Conservation (phyloP, 176 grass and related monocot species). For the Microstegium vimineum region DNA sequence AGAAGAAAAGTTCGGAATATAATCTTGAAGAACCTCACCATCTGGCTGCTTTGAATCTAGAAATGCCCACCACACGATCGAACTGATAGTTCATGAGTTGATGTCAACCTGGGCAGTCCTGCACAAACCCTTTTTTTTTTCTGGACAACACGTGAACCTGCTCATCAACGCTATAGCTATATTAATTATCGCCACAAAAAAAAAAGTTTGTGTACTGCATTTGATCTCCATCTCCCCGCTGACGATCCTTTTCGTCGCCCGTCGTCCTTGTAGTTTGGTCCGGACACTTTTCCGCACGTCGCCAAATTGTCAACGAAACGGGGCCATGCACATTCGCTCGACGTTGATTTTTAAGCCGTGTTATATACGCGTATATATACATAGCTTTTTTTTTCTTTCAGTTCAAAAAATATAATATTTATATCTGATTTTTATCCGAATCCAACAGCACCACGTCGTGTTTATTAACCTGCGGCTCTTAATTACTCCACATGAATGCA, state of each 20-base stretch:
- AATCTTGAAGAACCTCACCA: neutral
- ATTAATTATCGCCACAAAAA: neutral
- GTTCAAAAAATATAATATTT: neutral
- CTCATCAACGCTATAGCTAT: neutral
- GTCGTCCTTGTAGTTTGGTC: neutral
- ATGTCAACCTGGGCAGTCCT: constrained; percentile 3
- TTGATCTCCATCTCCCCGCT: neutral
- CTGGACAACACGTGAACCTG: neutral
- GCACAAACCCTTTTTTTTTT: neutral
- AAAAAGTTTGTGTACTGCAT: neutral
- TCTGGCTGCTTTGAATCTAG: constrained; percentile 26
- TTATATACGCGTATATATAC: too few species aligned
- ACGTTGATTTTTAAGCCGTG: constrained; percentile 12
- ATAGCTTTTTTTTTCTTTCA: neutral
- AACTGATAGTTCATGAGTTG: neutral
- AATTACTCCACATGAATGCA: neutral
- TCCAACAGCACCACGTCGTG: constrained; percentile 5
- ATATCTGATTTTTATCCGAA: neutral
- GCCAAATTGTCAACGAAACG: constrained; percentile 29
- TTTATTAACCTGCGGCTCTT: neutral
- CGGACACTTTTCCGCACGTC: neutral
- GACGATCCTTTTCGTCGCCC: constrained; percentile 9
- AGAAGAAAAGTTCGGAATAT: constrained; percentile 8
- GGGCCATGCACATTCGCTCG: neutral
- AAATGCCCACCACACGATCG: constrained; percentile 3